Evolutionary conservation across 495 filamentous ascomycete species (phyloP).

Genomic region (Talaromyces borbonicus): DNA sequence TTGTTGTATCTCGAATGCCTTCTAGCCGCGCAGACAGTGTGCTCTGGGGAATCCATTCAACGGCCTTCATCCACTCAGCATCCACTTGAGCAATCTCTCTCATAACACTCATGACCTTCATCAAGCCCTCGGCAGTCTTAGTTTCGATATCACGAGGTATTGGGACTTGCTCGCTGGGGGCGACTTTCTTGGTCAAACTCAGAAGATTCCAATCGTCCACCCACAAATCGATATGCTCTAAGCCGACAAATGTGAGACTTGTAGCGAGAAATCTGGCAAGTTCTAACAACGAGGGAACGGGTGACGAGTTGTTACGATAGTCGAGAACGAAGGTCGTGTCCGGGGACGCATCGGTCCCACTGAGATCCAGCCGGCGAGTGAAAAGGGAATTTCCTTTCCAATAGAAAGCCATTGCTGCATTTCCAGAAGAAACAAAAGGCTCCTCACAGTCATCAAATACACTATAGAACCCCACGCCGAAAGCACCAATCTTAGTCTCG

Average conservation of each 20-base stretch:
- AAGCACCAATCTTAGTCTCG: slow-evolving; percentile 97
- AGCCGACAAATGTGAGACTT: slow-evolving; percentile 88
- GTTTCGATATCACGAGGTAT: slow-evolving; percentile 76
- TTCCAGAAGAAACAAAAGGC: slow-evolving; percentile 87
- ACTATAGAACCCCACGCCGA: slow-evolving; percentile 97
- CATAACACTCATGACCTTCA: slow-evolving; percentile 67
- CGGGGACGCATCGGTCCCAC: slow-evolving; percentile 46
- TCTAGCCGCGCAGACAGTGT: slow-evolving; percentile 25
- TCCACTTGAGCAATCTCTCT: slow-evolving; percentile 82
- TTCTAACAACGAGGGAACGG: slow-evolving; percentile 72
- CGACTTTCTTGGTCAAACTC: slow-evolving; percentile 68
- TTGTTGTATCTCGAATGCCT: slow-evolving; percentile 34
- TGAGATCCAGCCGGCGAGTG: slow-evolving; percentile 67
- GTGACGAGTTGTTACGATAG: slow-evolving; percentile 77
- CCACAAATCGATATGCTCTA: slow-evolving; percentile 80
- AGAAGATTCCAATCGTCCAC: slow-evolving; percentile 80
- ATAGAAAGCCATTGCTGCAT: slow-evolving; percentile 93
- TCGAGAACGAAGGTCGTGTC: slow-evolving; percentile 89
- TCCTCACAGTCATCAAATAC: slow-evolving; percentile 98
- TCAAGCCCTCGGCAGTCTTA: slow-evolving; percentile 69
- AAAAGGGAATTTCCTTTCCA: slow-evolving; percentile 96
- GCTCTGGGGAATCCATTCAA: slow-evolving; percentile 67
- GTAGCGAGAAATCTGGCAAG: slow-evolving; percentile 88
- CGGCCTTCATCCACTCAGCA: slow-evolving; percentile 79
- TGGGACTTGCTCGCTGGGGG: slow-evolving; percentile 58